Evolutionary conservation across 257 asterid genomes (phyloP).

Genomic region (Fraxinus anomala): DNA sequence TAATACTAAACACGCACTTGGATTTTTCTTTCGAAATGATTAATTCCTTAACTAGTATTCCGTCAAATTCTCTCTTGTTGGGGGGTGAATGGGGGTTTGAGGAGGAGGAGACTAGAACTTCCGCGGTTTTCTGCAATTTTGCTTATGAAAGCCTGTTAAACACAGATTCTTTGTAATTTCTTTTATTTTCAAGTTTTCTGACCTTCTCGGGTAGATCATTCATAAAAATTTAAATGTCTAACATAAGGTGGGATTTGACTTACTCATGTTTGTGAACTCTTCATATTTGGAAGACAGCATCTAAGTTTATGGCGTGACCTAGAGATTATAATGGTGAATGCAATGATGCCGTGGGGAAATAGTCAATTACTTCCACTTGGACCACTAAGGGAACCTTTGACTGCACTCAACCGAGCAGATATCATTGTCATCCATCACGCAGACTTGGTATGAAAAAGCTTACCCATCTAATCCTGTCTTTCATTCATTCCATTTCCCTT

Average conservation of each 20-base stretch:
- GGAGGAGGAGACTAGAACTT: not conserved
- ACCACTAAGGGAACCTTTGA: slow-evolving; percentile 84
- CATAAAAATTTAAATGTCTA: slow-evolving; percentile 5
- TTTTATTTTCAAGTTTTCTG: not conserved
- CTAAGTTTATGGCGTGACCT: slow-evolving; percentile 65
- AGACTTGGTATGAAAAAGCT: slow-evolving; percentile 61
- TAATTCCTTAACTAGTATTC: not conserved
- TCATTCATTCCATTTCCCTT: slow-evolving; percentile 7
- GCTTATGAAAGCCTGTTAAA: slow-evolving; percentile 8
- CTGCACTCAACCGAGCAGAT: slow-evolving; percentile 72
- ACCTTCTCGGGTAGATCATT: slow-evolving; percentile 5
- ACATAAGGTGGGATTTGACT: slow-evolving; percentile 27
- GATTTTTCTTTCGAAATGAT: not conserved
- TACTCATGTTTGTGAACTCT: slow-evolving; percentile 30
- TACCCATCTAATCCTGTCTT: slow-evolving; percentile 6
- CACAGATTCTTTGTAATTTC: not conserved
- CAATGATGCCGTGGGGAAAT: slow-evolving; percentile 92
- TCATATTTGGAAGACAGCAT: slow-evolving; percentile 65
- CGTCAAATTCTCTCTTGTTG: not conserved
- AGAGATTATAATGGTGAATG: slow-evolving; percentile 94
- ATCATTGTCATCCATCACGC: slow-evolving; percentile 79
- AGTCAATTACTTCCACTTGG: slow-evolving; percentile 75
- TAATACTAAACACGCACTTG: not conserved
- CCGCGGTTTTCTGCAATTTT: not conserved
- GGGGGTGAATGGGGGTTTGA: not conserved